Evolutionary conservation across 768 basidiomycete species (phyloP).

Genomic region (Auricularia sp.): DNA sequence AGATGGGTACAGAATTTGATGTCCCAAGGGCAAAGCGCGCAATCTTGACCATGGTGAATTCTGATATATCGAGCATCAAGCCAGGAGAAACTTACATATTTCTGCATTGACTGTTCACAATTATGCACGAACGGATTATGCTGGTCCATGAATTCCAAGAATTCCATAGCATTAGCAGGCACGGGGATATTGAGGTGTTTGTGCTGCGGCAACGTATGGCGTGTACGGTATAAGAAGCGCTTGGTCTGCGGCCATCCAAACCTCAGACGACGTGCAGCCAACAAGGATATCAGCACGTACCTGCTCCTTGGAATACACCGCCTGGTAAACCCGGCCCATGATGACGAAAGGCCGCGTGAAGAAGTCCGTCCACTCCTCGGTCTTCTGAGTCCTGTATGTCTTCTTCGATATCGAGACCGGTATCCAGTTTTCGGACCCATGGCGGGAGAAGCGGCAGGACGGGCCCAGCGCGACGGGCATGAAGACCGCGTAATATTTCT

Average conservation of each 20-base stretch:
- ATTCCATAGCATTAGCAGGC: slow-evolving; percentile 20
- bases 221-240: no score
- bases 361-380: slow-evolving; percentile 29
- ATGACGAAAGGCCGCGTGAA: slow-evolving; percentile 44
- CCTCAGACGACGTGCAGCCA: no score
- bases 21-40: slow-evolving; percentile 53
- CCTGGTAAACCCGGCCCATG: slow-evolving; percentile 43
- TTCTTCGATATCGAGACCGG: slow-evolving; percentile 35
- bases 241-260: no score
- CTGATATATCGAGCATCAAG: neutral
- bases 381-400: slow-evolving; percentile 19
- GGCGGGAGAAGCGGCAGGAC: slow-evolving; percentile 47
- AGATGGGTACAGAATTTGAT: slow-evolving; percentile 55
- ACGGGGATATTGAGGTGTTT: no score
- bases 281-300: slow-evolving; percentile 35
- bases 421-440: slow-evolving; percentile 53
- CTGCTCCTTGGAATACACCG: slow-evolving; percentile 52
- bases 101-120: slow-evolving; percentile 27
- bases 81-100: neutral
- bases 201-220: no score
- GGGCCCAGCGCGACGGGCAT: slow-evolving; percentile 41
- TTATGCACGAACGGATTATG: slow-evolving; percentile 45
- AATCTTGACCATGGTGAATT: slow-evolving; percentile 47
- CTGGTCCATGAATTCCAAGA: slow-evolving; percentile 43
- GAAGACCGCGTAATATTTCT: slow-evolving; percentile 18